phyloP scores from a whole-genome alignment of 2,329 filamentous ascomycete genomes.

The Rosellinia necatrix region DNA sequence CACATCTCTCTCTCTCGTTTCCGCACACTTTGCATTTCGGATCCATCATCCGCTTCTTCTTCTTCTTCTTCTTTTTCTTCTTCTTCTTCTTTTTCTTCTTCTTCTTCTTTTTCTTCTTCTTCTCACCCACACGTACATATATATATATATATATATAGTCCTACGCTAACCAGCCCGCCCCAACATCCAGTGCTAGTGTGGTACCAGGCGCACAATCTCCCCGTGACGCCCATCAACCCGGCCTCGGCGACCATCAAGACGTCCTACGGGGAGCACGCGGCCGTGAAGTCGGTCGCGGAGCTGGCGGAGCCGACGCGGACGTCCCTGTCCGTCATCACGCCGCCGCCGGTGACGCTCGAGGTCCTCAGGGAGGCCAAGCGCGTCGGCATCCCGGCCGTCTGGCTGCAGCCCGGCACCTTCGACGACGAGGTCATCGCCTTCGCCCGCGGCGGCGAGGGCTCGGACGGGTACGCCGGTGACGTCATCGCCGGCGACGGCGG shows the following conservation, averaged over 20 bases:
- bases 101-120: not conserved
- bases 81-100: too few relatives aligned
- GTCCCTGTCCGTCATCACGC: conserved; percentile 84
- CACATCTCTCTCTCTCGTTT: too few relatives aligned
- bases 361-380: conserved; percentile 78
- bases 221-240: conserved; percentile 85
- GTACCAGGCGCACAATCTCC: conserved; percentile 79
- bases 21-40: too few relatives aligned
- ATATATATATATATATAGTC: too few relatives aligned
- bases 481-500: conserved; percentile 70
- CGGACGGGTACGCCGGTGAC: conserved; percentile 64
- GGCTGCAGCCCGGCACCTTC: conserved; percentile 90
- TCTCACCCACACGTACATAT: not conserved
- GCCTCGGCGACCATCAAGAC: conserved; percentile 67
- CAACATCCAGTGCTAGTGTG: conserved; percentile 75
- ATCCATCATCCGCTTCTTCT: too few relatives aligned
- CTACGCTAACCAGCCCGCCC: not conserved
- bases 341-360: conserved; percentile 74
- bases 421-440: conserved; percentile 75
- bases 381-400: conserved; percentile 74
- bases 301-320: conserved; percentile 72
- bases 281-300: conserved; percentile 66
- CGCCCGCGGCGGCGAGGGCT: conserved; percentile 53
- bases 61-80: too few relatives aligned
- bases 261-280: conserved; percentile 59